Conservation (phyloP, 129 eudicot species). For the Ambrosia artemisiifolia region DNA sequence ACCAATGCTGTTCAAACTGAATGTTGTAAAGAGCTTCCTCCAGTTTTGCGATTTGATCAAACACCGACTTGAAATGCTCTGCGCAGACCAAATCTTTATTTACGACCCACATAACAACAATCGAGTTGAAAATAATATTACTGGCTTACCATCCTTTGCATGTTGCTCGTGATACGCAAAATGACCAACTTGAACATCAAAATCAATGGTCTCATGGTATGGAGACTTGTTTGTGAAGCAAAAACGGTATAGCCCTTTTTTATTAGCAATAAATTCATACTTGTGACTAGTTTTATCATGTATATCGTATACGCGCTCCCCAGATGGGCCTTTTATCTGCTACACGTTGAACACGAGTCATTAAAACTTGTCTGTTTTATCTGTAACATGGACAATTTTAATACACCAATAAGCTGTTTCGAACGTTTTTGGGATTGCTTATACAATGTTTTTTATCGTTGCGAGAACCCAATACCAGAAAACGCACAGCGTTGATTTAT, state of each 20-base stretch:
- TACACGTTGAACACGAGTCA: not conserved
- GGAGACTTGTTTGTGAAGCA: constrained; percentile 84
- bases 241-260: constrained; percentile 56
- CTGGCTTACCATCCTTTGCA: constrained; percentile 68
- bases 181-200: constrained; percentile 80
- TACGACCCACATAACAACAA: not conserved
- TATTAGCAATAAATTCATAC: constrained; percentile 67
- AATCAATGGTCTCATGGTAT: constrained; percentile 81
- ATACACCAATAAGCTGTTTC: not conserved
- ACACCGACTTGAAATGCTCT: constrained; percentile 83
- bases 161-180: constrained; percentile 61
- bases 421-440: not conserved
- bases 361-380: not conserved
- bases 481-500: no score
- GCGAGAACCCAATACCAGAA: no score
- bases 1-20: constrained; percentile 95
- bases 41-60: constrained; percentile 72
- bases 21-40: constrained; percentile 92
- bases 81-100: not conserved
- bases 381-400: not conserved
- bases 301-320: constrained; percentile 56
- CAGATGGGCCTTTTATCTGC: constrained; percentile 79
- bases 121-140: not conserved
- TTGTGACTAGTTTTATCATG: constrained; percentile 63
- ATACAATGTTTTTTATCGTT: not conserved